phyloP scores from a whole-genome alignment of 805 yeast species.

The Candida chauliodis region DNA sequence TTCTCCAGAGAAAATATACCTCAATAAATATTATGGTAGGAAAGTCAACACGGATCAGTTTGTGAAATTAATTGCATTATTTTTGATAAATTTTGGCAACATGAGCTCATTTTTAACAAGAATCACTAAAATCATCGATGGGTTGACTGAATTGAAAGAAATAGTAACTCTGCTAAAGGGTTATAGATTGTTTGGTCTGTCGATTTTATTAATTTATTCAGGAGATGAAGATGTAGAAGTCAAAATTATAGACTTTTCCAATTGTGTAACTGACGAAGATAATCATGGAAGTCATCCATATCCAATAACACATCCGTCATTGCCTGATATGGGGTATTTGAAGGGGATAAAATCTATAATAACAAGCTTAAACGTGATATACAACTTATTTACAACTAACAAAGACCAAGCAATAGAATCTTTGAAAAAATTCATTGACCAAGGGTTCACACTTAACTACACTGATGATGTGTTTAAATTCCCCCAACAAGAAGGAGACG shows the following conservation, averaged over 20 bases:
- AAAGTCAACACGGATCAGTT: slow-evolving; percentile 63
- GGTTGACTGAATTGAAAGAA: slow-evolving; percentile 53
- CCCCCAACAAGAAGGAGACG: slow-evolving; percentile 18
- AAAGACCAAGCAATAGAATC: slow-evolving; percentile 17
- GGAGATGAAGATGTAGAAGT: slow-evolving; percentile 46
- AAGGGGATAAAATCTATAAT: slow-evolving; percentile 75
- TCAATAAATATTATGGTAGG: slow-evolving; percentile 94
- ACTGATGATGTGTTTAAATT: slow-evolving; percentile 18
- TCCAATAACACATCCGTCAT: slow-evolving; percentile 66
- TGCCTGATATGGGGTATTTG: slow-evolving; percentile 79
- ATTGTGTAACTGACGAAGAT: slow-evolving; percentile 71
- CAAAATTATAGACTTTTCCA: slow-evolving; percentile 94
- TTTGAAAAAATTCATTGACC: slow-evolving; percentile 12
- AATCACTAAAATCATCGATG: slow-evolving; percentile 61
- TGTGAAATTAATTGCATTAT: slow-evolving; percentile 68
- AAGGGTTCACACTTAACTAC: slow-evolving; percentile 6
- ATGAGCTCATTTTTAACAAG: slow-evolving; percentile 58
- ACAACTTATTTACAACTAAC: slow-evolving; percentile 6
- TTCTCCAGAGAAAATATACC: slow-evolving; percentile 27
- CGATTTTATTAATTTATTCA: slow-evolving; percentile 85
- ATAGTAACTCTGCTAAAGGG: slow-evolving; percentile 59
- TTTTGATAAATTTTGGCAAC: slow-evolving; percentile 71
- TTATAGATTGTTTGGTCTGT: slow-evolving; percentile 89
- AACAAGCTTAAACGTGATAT: slow-evolving; percentile 45
- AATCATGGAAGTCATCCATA: slow-evolving; percentile 20